phyloP scores from a whole-genome alignment of 78 protist genomes.

The Cavenderia fasciculata region DNA sequence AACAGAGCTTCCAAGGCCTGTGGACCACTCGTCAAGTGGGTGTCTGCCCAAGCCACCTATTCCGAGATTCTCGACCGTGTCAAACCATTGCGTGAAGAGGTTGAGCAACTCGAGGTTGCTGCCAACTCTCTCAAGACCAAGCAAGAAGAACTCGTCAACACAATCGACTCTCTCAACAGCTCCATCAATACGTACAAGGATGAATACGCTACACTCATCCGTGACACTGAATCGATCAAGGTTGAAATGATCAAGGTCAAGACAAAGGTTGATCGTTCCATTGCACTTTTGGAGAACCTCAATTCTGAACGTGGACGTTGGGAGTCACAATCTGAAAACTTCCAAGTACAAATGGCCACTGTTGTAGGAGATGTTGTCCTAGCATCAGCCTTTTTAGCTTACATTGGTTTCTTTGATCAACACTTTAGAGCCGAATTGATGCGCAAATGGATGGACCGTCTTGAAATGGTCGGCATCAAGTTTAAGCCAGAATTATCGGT shows the following conservation, averaged over 20 bases:
- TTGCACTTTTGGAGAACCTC: slow-evolving; percentile 83
- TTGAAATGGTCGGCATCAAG: slow-evolving; percentile 49
- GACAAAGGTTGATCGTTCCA: slow-evolving; percentile 88
- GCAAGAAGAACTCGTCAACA: slow-evolving; percentile 59
- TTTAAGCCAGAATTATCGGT: slow-evolving; percentile 79
- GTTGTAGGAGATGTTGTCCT: slow-evolving; percentile 94
- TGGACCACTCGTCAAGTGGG: slow-evolving; percentile 98
- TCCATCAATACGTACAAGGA: slow-evolving; percentile 80
- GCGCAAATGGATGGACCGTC: slow-evolving; percentile 83
- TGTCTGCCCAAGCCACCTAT: slow-evolving; percentile 87
- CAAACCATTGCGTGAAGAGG: slow-evolving; percentile 91
- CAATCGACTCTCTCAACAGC: slow-evolving; percentile 74
- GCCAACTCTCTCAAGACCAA: slow-evolving; percentile 75
- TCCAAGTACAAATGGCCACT: slow-evolving; percentile 85
- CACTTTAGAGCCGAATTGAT: slow-evolving; percentile 68
- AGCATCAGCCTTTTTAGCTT: slow-evolving; percentile 94
- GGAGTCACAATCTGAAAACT: slow-evolving; percentile 80
- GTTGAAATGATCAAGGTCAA: slow-evolving; percentile 79
- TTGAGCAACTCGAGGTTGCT: slow-evolving; percentile 75
- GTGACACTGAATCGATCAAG: slow-evolving; percentile 85
- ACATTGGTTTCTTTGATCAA: slow-evolving; percentile 93
- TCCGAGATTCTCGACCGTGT: slow-evolving; percentile 87
- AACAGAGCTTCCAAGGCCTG: slow-evolving; percentile 91
- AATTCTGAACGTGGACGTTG: slow-evolving; percentile 91
- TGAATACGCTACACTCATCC: slow-evolving; percentile 89